Evolutionary conservation across 441 rosid species (phyloP), one percentile per base, ranked within the genome.

Genomic region (Corymbia citriodora): DNA sequence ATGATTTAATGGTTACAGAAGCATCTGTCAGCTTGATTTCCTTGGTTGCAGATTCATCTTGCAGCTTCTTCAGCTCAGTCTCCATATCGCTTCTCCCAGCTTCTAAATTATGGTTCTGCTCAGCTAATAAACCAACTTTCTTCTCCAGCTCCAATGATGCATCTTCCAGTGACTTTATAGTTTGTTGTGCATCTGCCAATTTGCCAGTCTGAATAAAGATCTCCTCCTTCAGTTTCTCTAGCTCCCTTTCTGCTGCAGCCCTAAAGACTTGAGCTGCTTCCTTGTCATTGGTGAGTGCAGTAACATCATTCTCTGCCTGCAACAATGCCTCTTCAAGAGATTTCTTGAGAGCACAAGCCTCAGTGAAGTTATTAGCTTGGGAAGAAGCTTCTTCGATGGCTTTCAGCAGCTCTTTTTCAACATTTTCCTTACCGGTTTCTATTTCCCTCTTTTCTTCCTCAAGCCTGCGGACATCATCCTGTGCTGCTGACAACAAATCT

Each of bases 271-370:
- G 96, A 92, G 94, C 95, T 92, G 96, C 97, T 92, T 96, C 98
- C 91, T 94, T 96, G 93, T 95, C 98, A 92, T 90, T 94, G 88
- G 91, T 91, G 82, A 96, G 93, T 85, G 92, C 92, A 65, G 94
- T 93, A 91, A 95, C 93, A 90, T 93, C 94, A 89, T 87, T 94
- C 92, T 96, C 97, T 61, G 97, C 97, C 89, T 90, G 91, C 79
- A 90, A 92, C 91, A 98, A 93, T 90, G 96, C 96, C 91, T 94
- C 95, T 94, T 97, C 98, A 92, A 96, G 95, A 17, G 97, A 93
- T 88, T 92, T 93, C 92, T 90, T 95, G 90, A 92, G 87, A 87
- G 93, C 95, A 91, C 70, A 90, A 91, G 93, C 95, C 93, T 96
- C 98, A 63, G 89, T 93, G 87, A 94, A 91, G 92, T 95, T 95